phyloP scores from a whole-genome alignment of 106 monocot genomes.

The Triglochin maritima region DNA sequence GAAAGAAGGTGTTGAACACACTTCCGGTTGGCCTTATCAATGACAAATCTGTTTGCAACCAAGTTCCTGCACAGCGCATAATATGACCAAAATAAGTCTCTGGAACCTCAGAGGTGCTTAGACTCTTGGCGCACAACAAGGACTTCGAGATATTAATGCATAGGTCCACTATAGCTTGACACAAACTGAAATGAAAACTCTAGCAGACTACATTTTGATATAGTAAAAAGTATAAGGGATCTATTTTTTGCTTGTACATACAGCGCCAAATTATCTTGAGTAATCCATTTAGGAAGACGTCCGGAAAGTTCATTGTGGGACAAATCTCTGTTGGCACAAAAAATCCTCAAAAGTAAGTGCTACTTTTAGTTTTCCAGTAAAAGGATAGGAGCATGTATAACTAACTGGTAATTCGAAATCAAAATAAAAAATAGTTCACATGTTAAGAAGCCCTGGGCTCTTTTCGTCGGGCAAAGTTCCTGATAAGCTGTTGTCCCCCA shows the following conservation, averaged over 20 bases:
- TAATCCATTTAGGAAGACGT: conserved; percentile 73
- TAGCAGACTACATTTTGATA: too few species aligned
- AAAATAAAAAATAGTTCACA: conserved; percentile 25
- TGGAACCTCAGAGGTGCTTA: not conserved
- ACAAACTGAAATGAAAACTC: too few species aligned
- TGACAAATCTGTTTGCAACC: conserved; percentile 1
- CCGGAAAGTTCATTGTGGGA: conserved; percentile 87
- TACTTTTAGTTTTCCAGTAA: not conserved
- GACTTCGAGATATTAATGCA: not conserved
- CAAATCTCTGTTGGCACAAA: conserved; percentile 43
- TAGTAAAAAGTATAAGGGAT: not conserved
- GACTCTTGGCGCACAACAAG: not conserved
- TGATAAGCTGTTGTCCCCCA: conserved; percentile 74
- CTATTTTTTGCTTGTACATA: not conserved
- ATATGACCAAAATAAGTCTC: not conserved
- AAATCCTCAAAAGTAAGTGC: too few species aligned
- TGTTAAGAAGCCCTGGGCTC: conserved; percentile 31
- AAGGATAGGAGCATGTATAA: not conserved
- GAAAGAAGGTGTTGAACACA: not conserved
- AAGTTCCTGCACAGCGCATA: not conserved
- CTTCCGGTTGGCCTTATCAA: not conserved
- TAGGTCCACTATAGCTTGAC: not conserved
- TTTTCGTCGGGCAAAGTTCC: conserved; percentile 56
- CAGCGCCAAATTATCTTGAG: not conserved
- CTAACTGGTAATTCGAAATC: not conserved